Evolutionary conservation across 2,329 filamentous ascomycete genomes (phyloP), one percentile per base, ranked within the genome.

Genomic region (Amauroascus niger): DNA sequence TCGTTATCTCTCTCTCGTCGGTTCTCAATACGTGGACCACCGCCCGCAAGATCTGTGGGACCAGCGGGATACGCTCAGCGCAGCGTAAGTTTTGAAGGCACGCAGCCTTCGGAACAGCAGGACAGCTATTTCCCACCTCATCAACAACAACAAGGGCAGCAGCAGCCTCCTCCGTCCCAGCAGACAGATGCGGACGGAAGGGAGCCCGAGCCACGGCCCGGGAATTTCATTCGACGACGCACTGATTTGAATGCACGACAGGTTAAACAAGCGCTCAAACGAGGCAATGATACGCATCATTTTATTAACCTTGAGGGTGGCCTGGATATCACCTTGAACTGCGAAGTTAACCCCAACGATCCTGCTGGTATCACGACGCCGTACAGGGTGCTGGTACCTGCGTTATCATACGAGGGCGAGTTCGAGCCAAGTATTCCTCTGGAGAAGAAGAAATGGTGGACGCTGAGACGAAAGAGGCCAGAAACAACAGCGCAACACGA

Each of bases 311-410:
- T 96, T 0, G 81, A 93, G 65, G 86, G 85, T 28, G 89, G 88
- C 0, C 74, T 98, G 8, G 89, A 96, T 60, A 84, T 98, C 33
- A 86, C 82, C 49, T 71, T 98, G 41, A 95, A 96, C 62, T 82
- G 95, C 58, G 93, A 98, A 71, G 82, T 96, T 57, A 89, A 85
- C 62, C 80, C 87, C 43, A 82, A 81, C 58, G 89, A 98, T 62
- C 91, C 93, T 0, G 79, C 86, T 0, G 94, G 93, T 13, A 88
- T 88, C 59, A 98, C 93, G 0, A 80, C 82, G 49, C 88, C 89
- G 7, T 98, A 98, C 67, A 78, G 88, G 37, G 72, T 98, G 4
- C 77, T 97, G 1, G 84, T 98, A 4, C 93, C 94, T 9, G 81
- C 82, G 51, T 73, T 98, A 49, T 71, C 71, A 62, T 82, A 73